A percentile compares a stretch with the other conserved stretches of the same genome.
Conservation (phyloP, 106 monocot species). For the Ottelia alismoides region DNA sequence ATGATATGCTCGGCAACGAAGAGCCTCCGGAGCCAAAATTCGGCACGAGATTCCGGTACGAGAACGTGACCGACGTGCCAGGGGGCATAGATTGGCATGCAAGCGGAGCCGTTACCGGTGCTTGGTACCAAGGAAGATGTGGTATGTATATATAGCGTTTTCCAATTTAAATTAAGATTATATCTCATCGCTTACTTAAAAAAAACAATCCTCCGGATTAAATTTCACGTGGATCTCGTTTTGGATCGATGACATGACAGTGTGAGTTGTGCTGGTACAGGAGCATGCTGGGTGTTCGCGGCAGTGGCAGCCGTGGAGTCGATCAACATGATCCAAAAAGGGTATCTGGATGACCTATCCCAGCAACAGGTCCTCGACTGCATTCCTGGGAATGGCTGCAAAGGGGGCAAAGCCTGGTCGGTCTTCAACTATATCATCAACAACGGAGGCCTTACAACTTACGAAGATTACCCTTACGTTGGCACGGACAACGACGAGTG, state of each 20-base stretch:
- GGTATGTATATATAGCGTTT: too few species aligned
- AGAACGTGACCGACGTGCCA: constrained; percentile 1
- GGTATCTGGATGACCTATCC: background rate
- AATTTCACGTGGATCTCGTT: too few species aligned
- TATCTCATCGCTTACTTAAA: too few species aligned
- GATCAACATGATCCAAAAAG: background rate
- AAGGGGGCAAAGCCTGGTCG: background rate
- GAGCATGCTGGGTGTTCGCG: constrained; percentile 2
- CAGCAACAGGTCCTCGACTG: background rate
- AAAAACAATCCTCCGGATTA: too few species aligned
- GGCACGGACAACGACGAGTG: background rate
- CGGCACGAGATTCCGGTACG: background rate
- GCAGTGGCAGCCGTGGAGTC: background rate
- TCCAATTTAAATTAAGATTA: too few species aligned
- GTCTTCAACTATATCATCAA: background rate
- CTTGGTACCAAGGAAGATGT: constrained; percentile 24
- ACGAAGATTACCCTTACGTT: background rate
- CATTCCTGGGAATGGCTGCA: background rate
- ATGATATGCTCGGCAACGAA: background rate
- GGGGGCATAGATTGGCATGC: constrained; percentile 18
- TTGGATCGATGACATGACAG: too few species aligned
- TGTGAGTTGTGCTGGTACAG: too few species aligned
- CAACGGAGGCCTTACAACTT: background rate
- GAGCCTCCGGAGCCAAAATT: background rate
- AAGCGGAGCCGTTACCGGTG: constrained; percentile 16